Conservation (phyloP, 202 grass and related monocot species). For the Miscanthus sacchariflorus region DNA sequence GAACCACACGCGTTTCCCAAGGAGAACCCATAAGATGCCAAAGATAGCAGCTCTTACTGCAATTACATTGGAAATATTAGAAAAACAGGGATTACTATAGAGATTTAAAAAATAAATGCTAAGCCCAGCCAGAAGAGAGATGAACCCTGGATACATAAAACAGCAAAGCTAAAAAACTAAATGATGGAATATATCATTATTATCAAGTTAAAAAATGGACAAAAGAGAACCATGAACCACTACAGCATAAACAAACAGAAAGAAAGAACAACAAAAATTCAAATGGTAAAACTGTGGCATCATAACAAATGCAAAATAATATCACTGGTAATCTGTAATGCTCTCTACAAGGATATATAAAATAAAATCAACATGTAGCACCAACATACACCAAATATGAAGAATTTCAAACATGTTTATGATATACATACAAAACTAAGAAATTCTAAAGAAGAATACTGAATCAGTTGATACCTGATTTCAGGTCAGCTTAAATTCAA, state of each 20-base stretch:
- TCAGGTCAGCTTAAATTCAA: background rate
- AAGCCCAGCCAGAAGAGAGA: background rate
- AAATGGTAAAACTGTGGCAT: background rate
- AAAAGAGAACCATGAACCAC: slow-evolving; percentile 22
- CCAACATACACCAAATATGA: slow-evolving; percentile 15
- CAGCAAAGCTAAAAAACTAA: background rate
- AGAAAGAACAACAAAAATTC: slow-evolving; percentile 6
- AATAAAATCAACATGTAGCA: slow-evolving; percentile 14
- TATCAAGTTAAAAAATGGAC: slow-evolving; percentile 26
- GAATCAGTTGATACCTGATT: background rate
- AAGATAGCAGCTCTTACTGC: slow-evolving; percentile 93
- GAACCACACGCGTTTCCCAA: slow-evolving; percentile 98
- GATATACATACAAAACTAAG: background rate
- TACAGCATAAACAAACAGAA: slow-evolving; percentile 17
- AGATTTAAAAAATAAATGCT: background rate
- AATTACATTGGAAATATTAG: slow-evolving; percentile 44
- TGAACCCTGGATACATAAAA: background rate
- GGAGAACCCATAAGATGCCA: slow-evolving; percentile 77
- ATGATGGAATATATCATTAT: background rate
- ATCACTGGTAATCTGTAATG: slow-evolving; percentile 6
- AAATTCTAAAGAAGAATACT: background rate
- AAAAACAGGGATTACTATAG: background rate
- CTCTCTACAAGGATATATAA: background rate
- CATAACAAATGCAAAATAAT: slow-evolving; percentile 11
- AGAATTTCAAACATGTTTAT: slow-evolving; percentile 21